These are phyloP conservation scores for Exsudoporus frostii DNA, from an alignment of 768 basidiomycete genomes.

Conservation along the genomic window DNA sequence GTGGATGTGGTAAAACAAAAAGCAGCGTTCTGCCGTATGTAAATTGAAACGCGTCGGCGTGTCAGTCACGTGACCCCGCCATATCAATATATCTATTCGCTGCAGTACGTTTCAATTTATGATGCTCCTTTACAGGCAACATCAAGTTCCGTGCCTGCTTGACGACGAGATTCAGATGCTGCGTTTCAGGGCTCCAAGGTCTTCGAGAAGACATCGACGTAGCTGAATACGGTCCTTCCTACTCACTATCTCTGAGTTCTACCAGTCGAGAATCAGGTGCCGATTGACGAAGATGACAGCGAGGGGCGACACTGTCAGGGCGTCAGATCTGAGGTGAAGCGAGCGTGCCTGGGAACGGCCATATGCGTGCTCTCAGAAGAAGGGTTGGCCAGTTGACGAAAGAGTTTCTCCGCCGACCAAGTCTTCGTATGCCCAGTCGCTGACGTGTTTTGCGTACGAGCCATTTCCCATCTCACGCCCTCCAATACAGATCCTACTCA, in stretches of 20 bases:
- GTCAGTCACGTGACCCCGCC: constrained; percentile 18
- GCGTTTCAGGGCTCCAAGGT: neutral
- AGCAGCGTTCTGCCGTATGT: neutral
- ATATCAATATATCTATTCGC: too few relatives aligned
- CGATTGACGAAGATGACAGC: neutral
- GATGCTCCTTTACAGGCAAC: neutral
- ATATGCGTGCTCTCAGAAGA: neutral
- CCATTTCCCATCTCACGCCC: too few relatives aligned
- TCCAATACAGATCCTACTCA: too few relatives aligned
- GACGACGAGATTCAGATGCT: neutral
- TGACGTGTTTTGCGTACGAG: too few relatives aligned
- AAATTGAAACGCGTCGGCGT: constrained; percentile 4
- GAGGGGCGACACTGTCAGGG: neutral
- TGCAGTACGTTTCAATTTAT: neutral
- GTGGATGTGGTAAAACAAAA: neutral
- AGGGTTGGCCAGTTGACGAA: neutral
- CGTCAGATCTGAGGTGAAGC: neutral
- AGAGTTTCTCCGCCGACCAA: neutral
- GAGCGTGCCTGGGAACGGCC: neutral
- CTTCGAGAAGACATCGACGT: neutral
- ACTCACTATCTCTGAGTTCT: neutral
- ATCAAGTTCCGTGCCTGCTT: neutral
- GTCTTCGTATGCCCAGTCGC: too few relatives aligned
- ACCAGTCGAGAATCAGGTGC: neutral
- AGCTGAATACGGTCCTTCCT: neutral